Base-by-base conservation (phyloP, 768 basidiomycete genomes). In the Termitomyces sp. region DNA sequence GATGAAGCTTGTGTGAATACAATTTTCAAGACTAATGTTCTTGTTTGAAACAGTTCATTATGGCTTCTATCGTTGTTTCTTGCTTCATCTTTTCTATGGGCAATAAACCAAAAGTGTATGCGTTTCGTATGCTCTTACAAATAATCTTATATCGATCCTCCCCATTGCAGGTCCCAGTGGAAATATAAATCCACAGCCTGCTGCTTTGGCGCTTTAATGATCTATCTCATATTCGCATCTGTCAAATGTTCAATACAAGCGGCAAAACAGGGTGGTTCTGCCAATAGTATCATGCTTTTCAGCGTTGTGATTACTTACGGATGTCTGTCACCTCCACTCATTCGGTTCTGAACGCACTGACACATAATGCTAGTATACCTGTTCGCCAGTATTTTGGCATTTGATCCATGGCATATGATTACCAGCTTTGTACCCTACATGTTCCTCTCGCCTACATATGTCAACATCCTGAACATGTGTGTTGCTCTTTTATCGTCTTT, bases 61-160 rank as follows among this genome's bases (percentile, higher is more conserved):
- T 97, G 81, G 86, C 88, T 4, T 91, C 91, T 4, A 82, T 92
- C 46, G 82, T 98, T 34, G 82, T 95, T n/a, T 88, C 91, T 8
- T 90, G 88, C 66, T 97, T 98, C 81, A 78, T 97, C 1, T 91
- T 97, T 72, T 91, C 93, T 0, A 96, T 98, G 94, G 96, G 96
- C 17, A 97, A 97, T 73, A 89, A 91, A 70, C 95, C 95, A 4
- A 82, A 85, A 75, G 87, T 91, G 92, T 94, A 63, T 34, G 77
- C 68, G 17, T 11, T 31, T 11, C 54, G 38, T 31, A 38, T 52
- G 3, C n/a, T 32, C 20, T 11, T 64, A 63, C n/a, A 43, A 14
- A 51, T 11, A 3, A 40, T 40, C n/a, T 31, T 31, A 7, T 34
- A 10, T 17, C 56, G 11, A 40, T 43, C 5, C 34, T 47, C 48